Percentiles rank a stretch among this genome's conserved stretches.
These are phyloP conservation scores for Aspergillus sojae DNA, from an alignment of 2,329 filamentous ascomycete genomes.

Conservation along the genomic window DNA sequence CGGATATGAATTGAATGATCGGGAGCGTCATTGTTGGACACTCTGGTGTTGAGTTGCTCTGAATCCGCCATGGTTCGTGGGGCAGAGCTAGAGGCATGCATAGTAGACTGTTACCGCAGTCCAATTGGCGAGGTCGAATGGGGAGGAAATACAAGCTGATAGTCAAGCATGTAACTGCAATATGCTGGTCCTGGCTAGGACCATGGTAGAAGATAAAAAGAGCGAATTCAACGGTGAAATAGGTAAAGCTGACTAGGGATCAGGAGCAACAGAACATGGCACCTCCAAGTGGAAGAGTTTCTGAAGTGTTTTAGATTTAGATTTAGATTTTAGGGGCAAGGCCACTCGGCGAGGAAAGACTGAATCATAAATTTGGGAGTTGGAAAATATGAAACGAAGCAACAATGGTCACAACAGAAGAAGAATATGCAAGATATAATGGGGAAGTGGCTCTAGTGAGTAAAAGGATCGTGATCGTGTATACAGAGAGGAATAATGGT, in stretches of 20 bases:
- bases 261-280: conserved; percentile 11
- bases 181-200: conserved; percentile 14
- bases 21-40: conserved; percentile 34
- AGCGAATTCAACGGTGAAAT: background rate
- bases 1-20: conserved; percentile 39
- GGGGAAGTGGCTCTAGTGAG: background rate
- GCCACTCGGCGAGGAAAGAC: conserved; percentile 7
- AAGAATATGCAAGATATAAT: background rate
- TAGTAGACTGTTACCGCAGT: conserved; percentile 6
- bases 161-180: conserved; percentile 20
- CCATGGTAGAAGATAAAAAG: conserved; percentile 18
- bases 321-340: conserved; percentile 10
- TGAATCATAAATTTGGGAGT: conserved; percentile 2
- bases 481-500: background rate
- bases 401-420: conserved; percentile 1
- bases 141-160: conserved; percentile 1
- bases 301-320: conserved; percentile 17
- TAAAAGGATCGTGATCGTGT: conserved; percentile 1
- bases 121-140: background rate
- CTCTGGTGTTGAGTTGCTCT: conserved; percentile 36
- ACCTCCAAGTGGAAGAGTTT: conserved; percentile 14
- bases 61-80: conserved; percentile 19
- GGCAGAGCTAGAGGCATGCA: conserved; percentile 18
- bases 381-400: conserved; percentile 5
- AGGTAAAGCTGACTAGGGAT: conserved; percentile 1